Evolutionary conservation across 208 protist species (phyloP), one percentile per base, ranked within the genome.

Genomic region (Acanthamoeba royreba): DNA sequence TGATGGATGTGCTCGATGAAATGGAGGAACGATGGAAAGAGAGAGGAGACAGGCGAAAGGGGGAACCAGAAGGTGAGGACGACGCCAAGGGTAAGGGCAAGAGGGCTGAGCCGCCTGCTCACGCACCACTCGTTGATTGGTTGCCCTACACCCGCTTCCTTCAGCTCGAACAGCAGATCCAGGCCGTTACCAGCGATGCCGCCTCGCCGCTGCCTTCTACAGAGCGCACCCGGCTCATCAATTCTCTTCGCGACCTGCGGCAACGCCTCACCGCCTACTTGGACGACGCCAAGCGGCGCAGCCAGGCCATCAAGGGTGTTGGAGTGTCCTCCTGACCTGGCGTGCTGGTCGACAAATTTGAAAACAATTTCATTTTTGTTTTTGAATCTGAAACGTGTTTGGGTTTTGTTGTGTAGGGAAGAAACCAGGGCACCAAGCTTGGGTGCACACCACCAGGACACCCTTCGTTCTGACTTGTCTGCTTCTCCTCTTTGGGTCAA

Each of bases 1-100:
- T 91, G 40, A 40, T 45, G 52, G 85, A 91, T 46, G 85, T 91
- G 85, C 53, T 91, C 42, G 72, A 83, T 43, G 72, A 83, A 43
- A 46, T 35, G 72, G 72, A 83, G 72, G 72, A 83, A 31, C 72
- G 72, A 83, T 19, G 72, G 43, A 4, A 15, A 28, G 72, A 83
- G 72, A 31, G 35, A 4, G 72, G 31, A n/a, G n/a, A n/a, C n/a
- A n/a, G n/a, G n/a, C n/a, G n/a, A n/a, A n/a, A n/a, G 4, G 72
- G 1, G 17, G 40, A 40, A 77, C 66, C 38, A 17, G 4, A 42
- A 81, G 42, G 72, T 5, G 43, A 25, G 19, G 4, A 19, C 38
- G 66, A 17, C 66, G 7, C 38, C 9, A 33, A 33, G 28, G 53
- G 53, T 28, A 42, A 74, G 31, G 63, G n/a, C n/a, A n/a, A n/a